Conservation (phyloP, 1,139 yeast genomes). For the Suhomyces coccinellae region DNA sequence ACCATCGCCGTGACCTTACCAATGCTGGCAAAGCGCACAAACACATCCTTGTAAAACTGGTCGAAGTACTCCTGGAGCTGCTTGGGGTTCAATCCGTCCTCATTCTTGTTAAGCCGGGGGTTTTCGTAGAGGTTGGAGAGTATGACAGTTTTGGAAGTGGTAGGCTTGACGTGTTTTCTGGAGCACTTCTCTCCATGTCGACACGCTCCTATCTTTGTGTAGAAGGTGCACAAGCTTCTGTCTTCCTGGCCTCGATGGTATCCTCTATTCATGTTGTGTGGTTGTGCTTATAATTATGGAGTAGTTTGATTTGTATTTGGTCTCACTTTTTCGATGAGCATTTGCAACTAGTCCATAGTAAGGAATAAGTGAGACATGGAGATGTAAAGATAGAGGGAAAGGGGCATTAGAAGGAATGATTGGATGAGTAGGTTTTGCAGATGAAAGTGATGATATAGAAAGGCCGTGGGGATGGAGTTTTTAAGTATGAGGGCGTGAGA, state of each 20-base stretch:
- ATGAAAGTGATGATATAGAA: no score
- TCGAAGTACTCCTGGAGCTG: constrained; percentile 59
- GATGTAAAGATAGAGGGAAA: neutral
- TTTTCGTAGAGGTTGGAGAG: constrained; percentile 71
- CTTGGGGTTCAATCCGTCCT: constrained; percentile 27
- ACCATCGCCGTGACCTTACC: constrained; percentile 63
- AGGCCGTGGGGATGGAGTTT: no score
- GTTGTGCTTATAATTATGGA: neutral
- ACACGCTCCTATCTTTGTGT: constrained; percentile 86
- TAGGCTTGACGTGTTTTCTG: constrained; percentile 71
- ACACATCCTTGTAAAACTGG: constrained; percentile 72
- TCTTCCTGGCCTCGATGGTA: constrained; percentile 18
- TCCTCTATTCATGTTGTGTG: constrained; percentile 8
- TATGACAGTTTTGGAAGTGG: constrained; percentile 64
- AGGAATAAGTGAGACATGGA: neutral
- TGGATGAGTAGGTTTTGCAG: no score
- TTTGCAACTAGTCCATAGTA: constrained; percentile 4
- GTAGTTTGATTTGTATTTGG: neutral
- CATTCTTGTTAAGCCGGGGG: constrained; percentile 49
- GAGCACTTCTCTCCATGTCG: constrained; percentile 92
- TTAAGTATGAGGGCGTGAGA: no score
- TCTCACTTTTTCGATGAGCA: constrained; percentile 3
- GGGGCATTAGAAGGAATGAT: neutral
- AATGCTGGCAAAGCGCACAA: constrained; percentile 65
- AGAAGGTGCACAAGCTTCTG: constrained; percentile 51